Base-by-base conservation (phyloP, 805 yeast genomes). In the Lipomyces kockii region DNA sequence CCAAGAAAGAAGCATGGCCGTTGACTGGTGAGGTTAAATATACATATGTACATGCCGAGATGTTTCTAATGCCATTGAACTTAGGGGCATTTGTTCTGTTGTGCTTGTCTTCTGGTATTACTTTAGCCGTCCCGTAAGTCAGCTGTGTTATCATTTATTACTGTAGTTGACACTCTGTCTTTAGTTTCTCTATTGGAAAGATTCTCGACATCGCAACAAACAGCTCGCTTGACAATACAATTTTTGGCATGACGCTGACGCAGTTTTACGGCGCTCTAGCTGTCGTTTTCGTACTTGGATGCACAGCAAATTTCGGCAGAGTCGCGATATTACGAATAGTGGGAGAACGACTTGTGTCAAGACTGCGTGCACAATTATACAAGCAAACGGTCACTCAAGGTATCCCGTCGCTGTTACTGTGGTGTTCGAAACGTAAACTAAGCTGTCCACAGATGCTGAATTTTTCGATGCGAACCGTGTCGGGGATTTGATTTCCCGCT, bases 401-500 rank as follows among this genome's bases (percentile, higher is more conserved):
- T 67, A 52, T 20, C 29, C 4, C 39, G 20, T 32, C n/a, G 46
- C 29, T 35, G 7, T n/a, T 60, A 27, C 9, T 6, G 37, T 20
- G 2, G 14, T 34, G 14, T n/a, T n/a, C 22, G 20, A 7, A 43
- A 43, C 20, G 11, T 43, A 43, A 43, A 5, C 49, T 43, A 43
- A 43, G 20, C 22, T n/a, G 49, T 53, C 14, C 27, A n/a, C 22
- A 67, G 97, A 93, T 77, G 88, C 97, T 3, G 89, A 90, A 71
- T 94, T 94, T 74, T 87, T 93, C 79, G 98, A 94, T 75, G 87
- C 87, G 39, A 92, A 95, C 67, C 86, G 93, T 70, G 92, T 92
- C 9, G 98, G 98, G 53, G 98, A 94, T 76, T 82, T 94, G 74
- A 92, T 94, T 56, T 91, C 97, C 4, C 83, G 98, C 69, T 80